A percentile compares a stretch with the other conserved stretches of the same genome.
These are phyloP conservation scores for Colletotrichum horii DNA, from an alignment of 2,329 filamentous ascomycete species.

Conservation along the genomic window DNA sequence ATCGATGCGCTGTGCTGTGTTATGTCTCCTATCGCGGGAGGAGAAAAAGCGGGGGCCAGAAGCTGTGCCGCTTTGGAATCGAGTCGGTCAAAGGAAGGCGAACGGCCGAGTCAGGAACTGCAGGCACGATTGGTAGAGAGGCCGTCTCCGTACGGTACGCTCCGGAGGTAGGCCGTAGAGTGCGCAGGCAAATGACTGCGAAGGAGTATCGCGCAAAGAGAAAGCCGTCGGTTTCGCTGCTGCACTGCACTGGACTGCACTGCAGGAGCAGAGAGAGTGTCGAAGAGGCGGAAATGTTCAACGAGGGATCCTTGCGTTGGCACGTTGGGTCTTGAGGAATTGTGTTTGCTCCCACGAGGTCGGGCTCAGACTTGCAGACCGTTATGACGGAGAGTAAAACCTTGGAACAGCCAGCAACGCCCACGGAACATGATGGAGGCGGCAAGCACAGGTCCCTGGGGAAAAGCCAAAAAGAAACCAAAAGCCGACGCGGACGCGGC, in stretches of 20 bases:
- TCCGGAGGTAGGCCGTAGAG: not conserved
- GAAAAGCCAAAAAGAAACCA: not conserved
- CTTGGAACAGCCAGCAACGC: not conserved
- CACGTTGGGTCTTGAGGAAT: not conserved
- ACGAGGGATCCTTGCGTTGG: not conserved
- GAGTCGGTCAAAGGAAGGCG: not conserved
- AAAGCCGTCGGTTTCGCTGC: not conserved
- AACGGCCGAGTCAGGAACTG: not conserved
- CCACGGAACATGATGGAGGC: not conserved
- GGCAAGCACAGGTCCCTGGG: not conserved
- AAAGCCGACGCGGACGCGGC: not conserved
- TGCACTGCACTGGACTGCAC: not conserved
- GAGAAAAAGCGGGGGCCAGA: not conserved
- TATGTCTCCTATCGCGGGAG: not conserved
- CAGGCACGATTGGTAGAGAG: not conserved
- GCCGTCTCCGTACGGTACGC: not conserved
- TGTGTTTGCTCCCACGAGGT: slow-evolving; percentile 10
- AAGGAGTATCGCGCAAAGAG: not conserved
- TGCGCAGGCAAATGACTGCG: not conserved
- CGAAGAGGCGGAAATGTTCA: not conserved
- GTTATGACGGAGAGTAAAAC: not conserved
- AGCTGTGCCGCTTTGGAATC: not conserved
- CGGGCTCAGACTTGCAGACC: slow-evolving; percentile 12
- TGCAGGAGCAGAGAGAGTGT: not conserved
- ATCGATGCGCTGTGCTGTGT: not conserved